Base-by-base conservation (phyloP, 768 basidiomycete genomes). In the Russula virescens region DNA sequence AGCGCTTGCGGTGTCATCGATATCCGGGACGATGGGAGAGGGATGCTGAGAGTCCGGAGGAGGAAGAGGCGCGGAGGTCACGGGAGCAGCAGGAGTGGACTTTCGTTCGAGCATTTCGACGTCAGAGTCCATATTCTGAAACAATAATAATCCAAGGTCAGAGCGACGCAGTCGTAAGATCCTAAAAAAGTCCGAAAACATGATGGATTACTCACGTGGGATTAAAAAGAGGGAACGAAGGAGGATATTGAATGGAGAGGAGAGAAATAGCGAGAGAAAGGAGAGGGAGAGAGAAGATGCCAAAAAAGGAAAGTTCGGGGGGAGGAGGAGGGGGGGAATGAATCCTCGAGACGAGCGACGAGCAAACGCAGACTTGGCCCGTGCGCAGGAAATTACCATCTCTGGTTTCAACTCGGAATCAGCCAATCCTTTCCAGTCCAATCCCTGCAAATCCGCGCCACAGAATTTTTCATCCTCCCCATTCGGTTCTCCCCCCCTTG, bases 261-360 rank as follows among this genome's bases (percentile, higher is more conserved):
- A 56, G 48, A 65, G 9, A 31, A 46, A 28, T 19, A 4, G 38
- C 9, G 34, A 57, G 34, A 47, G 64, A 64, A 56, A 48, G 54
- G 52, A 60, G 62, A 52, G 52, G 59, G 64, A 23, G 23, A 55
- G 38, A 68, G 68, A 69, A 68, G 68, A 69, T 72, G 61, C 69
- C 73, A 68, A 67, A 72, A 63, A 63, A 70, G 72, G 71, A 68
- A 70, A 66, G 61, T 69, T 66, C 69, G 58, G 71, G 70, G 70
- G 70, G 70, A 21, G 35, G 49, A 55, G 50, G 53, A 53, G 43
- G 60, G 42, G 25, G 48, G 68, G 61, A 61, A 60, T 18, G 5
- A 19, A 18, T 19, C n/a, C n/a, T n/a, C 16, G 45, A 61, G 66
- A 62, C 31, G 45, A 25, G 23, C 57, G 38, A 25, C n/a, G 16